phyloP scores from a whole-genome alignment of 2,329 filamentous ascomycete genomes.

The Diaporthe sp. region DNA sequence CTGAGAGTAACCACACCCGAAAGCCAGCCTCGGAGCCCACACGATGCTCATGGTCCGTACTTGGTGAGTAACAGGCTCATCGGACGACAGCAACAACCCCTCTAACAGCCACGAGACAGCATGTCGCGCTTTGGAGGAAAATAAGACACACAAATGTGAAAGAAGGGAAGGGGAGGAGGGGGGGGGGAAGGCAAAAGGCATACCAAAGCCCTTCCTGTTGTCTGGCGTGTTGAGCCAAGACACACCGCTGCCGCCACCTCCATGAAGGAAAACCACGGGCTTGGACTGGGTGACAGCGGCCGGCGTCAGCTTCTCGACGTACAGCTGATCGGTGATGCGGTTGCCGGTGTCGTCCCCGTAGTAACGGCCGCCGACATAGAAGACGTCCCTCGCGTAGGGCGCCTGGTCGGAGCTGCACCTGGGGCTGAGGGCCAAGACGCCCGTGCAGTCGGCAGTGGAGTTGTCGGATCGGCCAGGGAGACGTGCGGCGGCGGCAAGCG shows the following conservation, averaged over 20 bases:
- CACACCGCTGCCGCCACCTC: constrained; percentile 44
- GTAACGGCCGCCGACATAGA: constrained; percentile 45
- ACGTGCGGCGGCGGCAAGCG: background rate
- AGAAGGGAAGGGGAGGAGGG: background rate
- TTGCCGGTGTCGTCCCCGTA: constrained; percentile 38
- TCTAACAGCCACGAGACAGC: background rate
- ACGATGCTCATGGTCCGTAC: too few species aligned
- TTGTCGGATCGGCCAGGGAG: constrained; percentile 2
- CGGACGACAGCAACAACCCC: too few species aligned
- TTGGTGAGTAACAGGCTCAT: background rate
- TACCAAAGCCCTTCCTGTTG: constrained; percentile 49
- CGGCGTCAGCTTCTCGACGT: constrained; percentile 47
- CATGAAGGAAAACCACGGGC: constrained; percentile 47
- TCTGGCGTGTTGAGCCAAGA: constrained; percentile 53
- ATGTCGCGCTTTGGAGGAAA: background rate
- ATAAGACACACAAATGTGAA: background rate
- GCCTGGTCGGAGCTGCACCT: constrained; percentile 33
- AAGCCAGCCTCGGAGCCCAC: background rate
- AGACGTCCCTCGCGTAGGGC: constrained; percentile 38
- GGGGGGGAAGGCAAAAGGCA: background rate
- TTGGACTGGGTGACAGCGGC: constrained; percentile 37
- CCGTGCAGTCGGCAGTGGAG: constrained; percentile 29
- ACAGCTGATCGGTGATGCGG: constrained; percentile 43
- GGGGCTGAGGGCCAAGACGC: constrained; percentile 31
- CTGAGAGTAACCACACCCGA: background rate